Conservation (phyloP, 352 stramenopile species). For the Pythium pectinolyticum region DNA sequence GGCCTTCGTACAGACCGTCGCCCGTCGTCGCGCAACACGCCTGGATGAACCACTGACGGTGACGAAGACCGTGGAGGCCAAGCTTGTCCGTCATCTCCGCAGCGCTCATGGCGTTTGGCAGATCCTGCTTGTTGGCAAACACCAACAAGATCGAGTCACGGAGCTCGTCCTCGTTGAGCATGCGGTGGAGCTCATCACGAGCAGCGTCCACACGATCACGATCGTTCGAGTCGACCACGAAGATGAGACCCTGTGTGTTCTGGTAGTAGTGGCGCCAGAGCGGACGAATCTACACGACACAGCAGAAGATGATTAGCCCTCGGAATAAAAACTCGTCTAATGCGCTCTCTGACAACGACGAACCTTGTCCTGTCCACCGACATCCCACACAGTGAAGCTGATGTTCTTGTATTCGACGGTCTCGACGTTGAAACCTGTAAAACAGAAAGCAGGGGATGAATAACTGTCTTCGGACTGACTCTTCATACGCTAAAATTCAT, state of each 20-base stretch:
- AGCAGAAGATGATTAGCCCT: neutral
- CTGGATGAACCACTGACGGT: slow-evolving; percentile 99
- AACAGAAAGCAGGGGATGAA: neutral
- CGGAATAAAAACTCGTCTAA: neutral
- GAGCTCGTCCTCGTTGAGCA: slow-evolving; percentile 98
- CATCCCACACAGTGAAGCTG: slow-evolving; percentile 99
- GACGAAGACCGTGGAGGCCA: slow-evolving; percentile 94
- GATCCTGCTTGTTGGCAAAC: slow-evolving; percentile 99
- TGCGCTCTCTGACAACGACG: neutral
- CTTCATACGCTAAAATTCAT: slow-evolving; percentile 5
- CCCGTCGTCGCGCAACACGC: slow-evolving; percentile 98
- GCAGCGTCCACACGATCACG: slow-evolving; percentile 96
- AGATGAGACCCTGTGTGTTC: slow-evolving; percentile 99
- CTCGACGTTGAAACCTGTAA: slow-evolving; percentile 99
- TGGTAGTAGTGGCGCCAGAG: slow-evolving; percentile 99
- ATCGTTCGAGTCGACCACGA: slow-evolving; percentile 99
- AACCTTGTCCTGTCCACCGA: slow-evolving; percentile 98
- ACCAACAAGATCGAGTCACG: slow-evolving; percentile 96
- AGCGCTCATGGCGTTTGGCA: slow-evolving; percentile 97
- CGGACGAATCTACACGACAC: slow-evolving; percentile 84
- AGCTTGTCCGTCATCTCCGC: slow-evolving; percentile 99
- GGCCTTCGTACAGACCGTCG: slow-evolving; percentile 98
- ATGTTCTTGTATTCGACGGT: slow-evolving; percentile 99
- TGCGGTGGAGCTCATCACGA: slow-evolving; percentile 97
- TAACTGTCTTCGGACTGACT: neutral